These are phyloP conservation scores for Hyaloscypha finlandica DNA, from an alignment of 495 filamentous ascomycete species.

Conservation along the genomic window DNA sequence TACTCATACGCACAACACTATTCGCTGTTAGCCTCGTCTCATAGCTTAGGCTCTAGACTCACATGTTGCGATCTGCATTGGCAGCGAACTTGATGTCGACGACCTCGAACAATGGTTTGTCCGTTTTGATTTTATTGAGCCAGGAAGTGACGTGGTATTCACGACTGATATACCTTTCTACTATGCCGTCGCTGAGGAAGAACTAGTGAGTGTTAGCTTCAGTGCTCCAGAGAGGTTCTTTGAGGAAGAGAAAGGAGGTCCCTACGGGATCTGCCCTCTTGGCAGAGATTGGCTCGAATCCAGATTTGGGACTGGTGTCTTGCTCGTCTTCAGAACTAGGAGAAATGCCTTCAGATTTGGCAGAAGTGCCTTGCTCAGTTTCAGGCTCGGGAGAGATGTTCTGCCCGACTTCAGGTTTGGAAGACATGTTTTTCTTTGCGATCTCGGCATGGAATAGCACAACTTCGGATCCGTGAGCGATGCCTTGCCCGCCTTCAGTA, in stretches of 20 bases:
- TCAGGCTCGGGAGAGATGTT: too few relatives aligned
- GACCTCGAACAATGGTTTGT: slow-evolving; percentile 4
- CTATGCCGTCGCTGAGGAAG: slow-evolving; percentile 28
- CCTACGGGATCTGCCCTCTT: slow-evolving; percentile 10
- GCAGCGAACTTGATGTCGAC: slow-evolving; percentile 22
- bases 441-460: too few relatives aligned
- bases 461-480: background rate
- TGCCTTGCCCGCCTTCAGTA: background rate
- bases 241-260: background rate
- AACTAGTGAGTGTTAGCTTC: slow-evolving; percentile 7
- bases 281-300: background rate
- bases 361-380: too few relatives aligned
- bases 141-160: background rate
- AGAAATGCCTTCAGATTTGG: too few relatives aligned
- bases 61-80: slow-evolving; percentile 16
- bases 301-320: too few relatives aligned
- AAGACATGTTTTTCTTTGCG: too few relatives aligned
- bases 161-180: slow-evolving; percentile 19
- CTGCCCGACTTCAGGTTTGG: too few relatives aligned
- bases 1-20: slow-evolving; percentile 21
- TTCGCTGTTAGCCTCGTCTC: background rate
- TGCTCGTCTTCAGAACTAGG: too few relatives aligned
- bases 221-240: background rate
- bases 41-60: background rate
- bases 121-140: background rate